phyloP scores from a whole-genome alignment of 257 asterid genomes.

The Solanum gracilifrons region DNA sequence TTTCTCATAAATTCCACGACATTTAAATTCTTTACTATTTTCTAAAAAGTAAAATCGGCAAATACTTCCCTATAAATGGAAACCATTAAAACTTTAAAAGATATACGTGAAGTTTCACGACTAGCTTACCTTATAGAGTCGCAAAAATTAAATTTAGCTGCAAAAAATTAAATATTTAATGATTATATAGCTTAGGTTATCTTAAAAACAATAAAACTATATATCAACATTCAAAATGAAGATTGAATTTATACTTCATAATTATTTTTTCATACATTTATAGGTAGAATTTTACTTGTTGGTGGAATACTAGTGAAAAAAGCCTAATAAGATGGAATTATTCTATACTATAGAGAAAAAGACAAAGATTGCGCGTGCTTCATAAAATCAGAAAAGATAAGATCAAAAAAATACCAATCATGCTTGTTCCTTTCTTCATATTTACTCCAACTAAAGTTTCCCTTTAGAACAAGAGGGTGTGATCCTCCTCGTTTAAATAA shows the following conservation, averaged over 20 bases:
- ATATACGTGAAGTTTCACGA: background rate
- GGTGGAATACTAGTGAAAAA: conserved; percentile 12
- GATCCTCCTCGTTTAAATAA: background rate
- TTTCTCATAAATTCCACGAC: background rate
- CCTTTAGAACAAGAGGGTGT: background rate
- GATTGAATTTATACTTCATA: background rate
- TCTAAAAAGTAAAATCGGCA: background rate
- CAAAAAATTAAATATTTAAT: too few relatives aligned
- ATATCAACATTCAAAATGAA: background rate
- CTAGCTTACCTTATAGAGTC: background rate
- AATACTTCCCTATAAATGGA: background rate
- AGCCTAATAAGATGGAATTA: background rate
- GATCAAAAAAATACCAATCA: conserved; percentile 6
- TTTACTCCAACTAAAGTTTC: conserved; percentile 18
- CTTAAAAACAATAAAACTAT: background rate
- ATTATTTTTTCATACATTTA: background rate
- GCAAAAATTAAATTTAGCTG: rapidly evolving
- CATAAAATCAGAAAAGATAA: conserved; percentile 18
- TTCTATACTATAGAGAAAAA: background rate
- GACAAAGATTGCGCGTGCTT: conserved; percentile 37
- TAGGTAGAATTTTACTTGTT: background rate
- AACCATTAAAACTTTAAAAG: background rate
- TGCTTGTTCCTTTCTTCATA: conserved; percentile 25
- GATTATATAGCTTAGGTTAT: background rate
- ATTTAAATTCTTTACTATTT: background rate